Evolutionary conservation across 2,329 filamentous ascomycete genomes (phyloP).

Genomic region (Alternaria longipes): DNA sequence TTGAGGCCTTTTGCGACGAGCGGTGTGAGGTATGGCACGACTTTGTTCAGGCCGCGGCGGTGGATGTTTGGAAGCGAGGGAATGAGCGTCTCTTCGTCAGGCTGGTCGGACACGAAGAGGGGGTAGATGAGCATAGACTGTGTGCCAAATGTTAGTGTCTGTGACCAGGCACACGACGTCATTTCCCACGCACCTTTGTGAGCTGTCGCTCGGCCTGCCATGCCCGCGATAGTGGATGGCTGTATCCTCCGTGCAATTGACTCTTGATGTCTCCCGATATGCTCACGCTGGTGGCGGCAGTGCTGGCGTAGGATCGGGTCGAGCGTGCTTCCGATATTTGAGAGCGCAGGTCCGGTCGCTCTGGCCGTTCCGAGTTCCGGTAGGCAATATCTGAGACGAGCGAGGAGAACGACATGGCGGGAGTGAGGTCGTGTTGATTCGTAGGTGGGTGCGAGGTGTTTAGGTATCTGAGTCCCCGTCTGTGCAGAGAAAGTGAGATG

Average conservation of each 20-base stretch:
- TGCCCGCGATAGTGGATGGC: conserved; percentile 60
- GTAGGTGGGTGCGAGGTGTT: not conserved
- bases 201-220: conserved; percentile 64
- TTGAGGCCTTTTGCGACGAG: conserved; percentile 89
- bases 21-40: conserved; percentile 84
- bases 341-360: conserved; percentile 54
- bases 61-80: conserved; percentile 90
- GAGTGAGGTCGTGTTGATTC: not conserved
- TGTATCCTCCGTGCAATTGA: conserved; percentile 63
- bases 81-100: conserved; percentile 90
- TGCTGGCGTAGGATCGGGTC: conserved; percentile 60
- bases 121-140: conserved; percentile 99
- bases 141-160: conserved; percentile 52
- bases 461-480: not conserved
- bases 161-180: not conserved
- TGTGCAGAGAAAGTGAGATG: not conserved
- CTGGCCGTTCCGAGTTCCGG: conserved; percentile 52
- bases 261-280: conserved; percentile 62
- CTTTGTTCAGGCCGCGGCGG: conserved; percentile 85
- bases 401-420: conserved; percentile 61
- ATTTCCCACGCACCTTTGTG: conserved; percentile 54
- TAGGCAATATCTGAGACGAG: conserved; percentile 62
- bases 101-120: conserved; percentile 92
- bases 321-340: conserved; percentile 58
- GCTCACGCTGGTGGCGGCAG: conserved; percentile 62